phyloP scores from a whole-genome alignment of 2,329 filamentous ascomycete genomes.

The Endocalyx cinctus region DNA sequence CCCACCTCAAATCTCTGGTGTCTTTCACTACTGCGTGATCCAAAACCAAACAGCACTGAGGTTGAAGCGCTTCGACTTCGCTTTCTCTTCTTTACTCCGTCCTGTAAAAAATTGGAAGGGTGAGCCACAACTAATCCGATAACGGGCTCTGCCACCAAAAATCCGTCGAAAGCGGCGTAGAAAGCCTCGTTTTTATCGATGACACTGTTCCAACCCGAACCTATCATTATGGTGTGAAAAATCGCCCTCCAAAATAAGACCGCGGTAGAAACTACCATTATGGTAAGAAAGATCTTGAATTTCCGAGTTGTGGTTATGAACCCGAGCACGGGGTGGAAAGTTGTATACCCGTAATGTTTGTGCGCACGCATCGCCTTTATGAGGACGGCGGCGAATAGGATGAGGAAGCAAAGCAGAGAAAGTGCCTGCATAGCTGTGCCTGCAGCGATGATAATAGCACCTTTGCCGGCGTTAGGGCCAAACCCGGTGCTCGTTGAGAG shows the following conservation, averaged over 20 bases:
- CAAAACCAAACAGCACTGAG: too few relatives aligned
- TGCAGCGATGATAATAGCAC: conserved; percentile 17
- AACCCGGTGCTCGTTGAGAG: conserved; percentile 12
- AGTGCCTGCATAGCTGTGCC: conserved; percentile 22
- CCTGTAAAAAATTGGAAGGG: conserved; percentile 18
- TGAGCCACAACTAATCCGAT: conserved; percentile 23
- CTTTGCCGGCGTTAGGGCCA: conserved; percentile 10
- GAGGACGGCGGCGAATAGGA: conserved; percentile 19
- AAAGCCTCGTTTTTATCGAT: conserved; percentile 20
- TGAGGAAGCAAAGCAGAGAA: conserved; percentile 17
- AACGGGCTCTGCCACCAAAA: conserved; percentile 24
- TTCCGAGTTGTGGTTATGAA: conserved; percentile 19
- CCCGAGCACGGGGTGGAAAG: conserved; percentile 21
- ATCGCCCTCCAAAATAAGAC: conserved; percentile 21
- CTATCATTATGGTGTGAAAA: conserved; percentile 22
- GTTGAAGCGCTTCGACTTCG: not conserved
- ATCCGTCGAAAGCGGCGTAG: conserved; percentile 25
- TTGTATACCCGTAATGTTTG: conserved; percentile 22
- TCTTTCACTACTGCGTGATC: too few relatives aligned
- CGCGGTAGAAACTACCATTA: conserved; percentile 17
- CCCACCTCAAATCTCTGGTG: too few relatives aligned
- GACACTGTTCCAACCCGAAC: conserved; percentile 18
- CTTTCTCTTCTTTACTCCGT: conserved; percentile 13
- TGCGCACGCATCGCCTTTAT: conserved; percentile 16
- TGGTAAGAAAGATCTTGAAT: conserved; percentile 22